These are phyloP conservation scores for Paramecium sexaurelia DNA, from an alignment of 73 alveolate genomes.

Conservation along the genomic window DNA sequence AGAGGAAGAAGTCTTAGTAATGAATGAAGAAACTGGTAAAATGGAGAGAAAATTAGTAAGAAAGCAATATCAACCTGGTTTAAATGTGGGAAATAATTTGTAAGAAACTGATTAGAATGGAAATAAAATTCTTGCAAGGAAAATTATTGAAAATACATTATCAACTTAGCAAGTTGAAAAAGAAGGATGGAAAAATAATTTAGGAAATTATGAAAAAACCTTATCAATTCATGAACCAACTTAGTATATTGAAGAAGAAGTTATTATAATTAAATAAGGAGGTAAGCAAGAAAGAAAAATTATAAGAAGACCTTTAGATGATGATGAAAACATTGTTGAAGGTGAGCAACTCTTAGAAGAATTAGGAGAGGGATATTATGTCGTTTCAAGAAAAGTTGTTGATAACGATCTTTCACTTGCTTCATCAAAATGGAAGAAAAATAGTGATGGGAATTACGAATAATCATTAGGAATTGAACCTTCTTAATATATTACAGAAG, in stretches of 20 bases:
- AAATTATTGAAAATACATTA: not conserved
- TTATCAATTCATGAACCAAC: conserved; percentile 14
- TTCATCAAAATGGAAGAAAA: not conserved
- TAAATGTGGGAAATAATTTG: not conserved
- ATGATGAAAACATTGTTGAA: not conserved
- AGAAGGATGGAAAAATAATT: not conserved
- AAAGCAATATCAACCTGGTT: not conserved
- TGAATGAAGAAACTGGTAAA: not conserved
- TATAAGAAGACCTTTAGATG: not conserved
- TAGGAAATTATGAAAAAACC: not conserved
- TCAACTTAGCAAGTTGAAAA: not conserved
- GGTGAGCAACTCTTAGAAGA: not conserved
- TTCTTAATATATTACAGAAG: not conserved
- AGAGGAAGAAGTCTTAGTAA: not conserved
- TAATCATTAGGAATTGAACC: not conserved
- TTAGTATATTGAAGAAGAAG: not conserved
- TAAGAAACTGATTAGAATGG: not conserved
- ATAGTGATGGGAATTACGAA: not conserved
- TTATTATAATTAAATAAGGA: not conserved
- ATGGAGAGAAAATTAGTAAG: conserved; percentile 8
- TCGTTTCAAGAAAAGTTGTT: not conserved
- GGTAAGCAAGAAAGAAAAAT: not conserved
- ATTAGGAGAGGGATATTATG: not conserved
- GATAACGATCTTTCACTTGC: not conserved
- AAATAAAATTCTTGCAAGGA: not conserved